Conservation (phyloP, 371 early-diverging fungal species). For the Capniomyces stellatus region DNA sequence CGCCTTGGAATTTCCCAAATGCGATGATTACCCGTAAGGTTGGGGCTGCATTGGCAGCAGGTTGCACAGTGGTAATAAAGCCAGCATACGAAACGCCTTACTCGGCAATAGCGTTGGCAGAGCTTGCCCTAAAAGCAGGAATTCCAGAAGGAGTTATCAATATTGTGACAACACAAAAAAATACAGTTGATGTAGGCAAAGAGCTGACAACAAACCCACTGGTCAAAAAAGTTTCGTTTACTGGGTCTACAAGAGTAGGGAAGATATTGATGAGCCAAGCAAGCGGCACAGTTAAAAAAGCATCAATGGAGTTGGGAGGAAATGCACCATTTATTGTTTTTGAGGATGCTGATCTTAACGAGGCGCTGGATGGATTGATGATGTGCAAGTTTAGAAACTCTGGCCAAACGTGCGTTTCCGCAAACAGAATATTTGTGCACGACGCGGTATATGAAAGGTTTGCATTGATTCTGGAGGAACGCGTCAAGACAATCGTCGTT, state of each 20-base stretch:
- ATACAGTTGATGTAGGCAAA: conserved; percentile 43
- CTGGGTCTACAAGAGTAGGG: conserved; percentile 61
- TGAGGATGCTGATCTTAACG: conserved; percentile 51
- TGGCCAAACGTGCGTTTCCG: conserved; percentile 74
- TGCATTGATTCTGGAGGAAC: conserved; percentile 28
- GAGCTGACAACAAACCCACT: conserved; percentile 43
- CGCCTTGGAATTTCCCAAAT: conserved; percentile 90
- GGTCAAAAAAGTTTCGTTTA: conserved; percentile 60
- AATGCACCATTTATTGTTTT: conserved; percentile 86
- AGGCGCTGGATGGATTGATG: conserved; percentile 40
- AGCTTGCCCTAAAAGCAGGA: conserved; percentile 61
- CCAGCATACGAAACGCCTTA: conserved; percentile 57
- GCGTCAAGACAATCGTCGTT: conserved; percentile 36
- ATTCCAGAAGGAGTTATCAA: conserved; percentile 78
- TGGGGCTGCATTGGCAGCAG: conserved; percentile 61
- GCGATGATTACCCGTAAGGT: conserved; percentile 85
- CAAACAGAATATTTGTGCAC: conserved; percentile 78
- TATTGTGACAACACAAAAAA: conserved; percentile 42
- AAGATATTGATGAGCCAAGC: conserved; percentile 52
- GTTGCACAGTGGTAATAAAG: conserved; percentile 39
- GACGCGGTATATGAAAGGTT: conserved; percentile 50
- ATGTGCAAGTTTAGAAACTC: conserved; percentile 66
- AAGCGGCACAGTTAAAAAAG: conserved; percentile 51
- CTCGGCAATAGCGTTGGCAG: conserved; percentile 55
- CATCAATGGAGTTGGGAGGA: conserved; percentile 66